Evolutionary conservation across 371 early-diverging fungal genomes (phyloP), one percentile per base, ranked within the genome.

Genomic region (Capillidium heterosporum): DNA sequence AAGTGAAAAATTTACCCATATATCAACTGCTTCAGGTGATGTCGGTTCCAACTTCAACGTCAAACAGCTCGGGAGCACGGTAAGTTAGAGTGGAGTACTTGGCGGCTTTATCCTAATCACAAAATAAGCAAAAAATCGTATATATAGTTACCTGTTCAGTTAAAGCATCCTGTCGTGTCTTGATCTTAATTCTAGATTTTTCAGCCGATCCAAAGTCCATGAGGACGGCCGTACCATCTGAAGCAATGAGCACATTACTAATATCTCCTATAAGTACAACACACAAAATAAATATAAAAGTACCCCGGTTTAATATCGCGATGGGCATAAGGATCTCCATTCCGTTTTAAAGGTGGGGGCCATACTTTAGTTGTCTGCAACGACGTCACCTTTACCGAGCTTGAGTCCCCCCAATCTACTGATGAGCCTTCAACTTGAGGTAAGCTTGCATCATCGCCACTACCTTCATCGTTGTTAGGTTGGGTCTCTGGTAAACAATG

Each of bases 271-370:
- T 43, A 28, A 23, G 23, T 29, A 28, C 5, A 51, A 41, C 4
- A 35, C 4, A 4, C 4, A 35, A 4, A 13, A 4, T 32, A 15
- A 39, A n/a, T 11, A 57, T 50, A 2, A 42, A 19, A 26, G 28
- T 76, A 79, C 71, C 73, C 85, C n/a, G 83, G 85, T 61, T 87
- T 87, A 57, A 87, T 82, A 60, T 87, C 87, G 26, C 87, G 69
- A 62, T 87, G 87, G 26, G 80, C 82, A 69, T 76, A 84, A 1
- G 79, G 74, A 2, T 66, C 61, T 23, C 67, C 70, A 29, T 61
- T 60, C 40, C 41, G 63, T 28, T 53, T 55, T 23, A 51, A 23
- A 11, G 35, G 48, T 28, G 19, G 19, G 23, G 21, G 29, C 40
- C 21, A 19, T 2, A 51, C 29, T n/a, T 46, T 55, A 32, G 3